A percentile compares a stretch with the other conserved stretches of the same genome.
phyloP scores from a whole-genome alignment of 2,329 filamentous ascomycete genomes.

The Diaporthe nobilis region DNA sequence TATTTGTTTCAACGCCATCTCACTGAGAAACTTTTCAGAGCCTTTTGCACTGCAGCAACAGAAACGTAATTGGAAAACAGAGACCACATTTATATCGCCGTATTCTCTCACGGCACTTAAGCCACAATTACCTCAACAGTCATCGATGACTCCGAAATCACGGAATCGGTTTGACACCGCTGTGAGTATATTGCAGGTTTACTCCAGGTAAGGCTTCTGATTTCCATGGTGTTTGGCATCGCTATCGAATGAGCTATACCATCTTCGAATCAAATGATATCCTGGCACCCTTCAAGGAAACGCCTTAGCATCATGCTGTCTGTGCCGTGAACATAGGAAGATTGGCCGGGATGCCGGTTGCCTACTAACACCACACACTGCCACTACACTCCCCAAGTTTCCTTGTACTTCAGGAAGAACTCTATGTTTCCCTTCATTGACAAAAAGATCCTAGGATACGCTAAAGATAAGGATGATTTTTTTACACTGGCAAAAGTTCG shows the following conservation, averaged over 20 bases:
- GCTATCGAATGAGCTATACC: background rate
- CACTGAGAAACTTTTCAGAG: background rate
- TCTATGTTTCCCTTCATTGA: background rate
- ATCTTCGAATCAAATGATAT: background rate
- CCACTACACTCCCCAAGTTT: too few relatives aligned
- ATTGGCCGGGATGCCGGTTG: background rate
- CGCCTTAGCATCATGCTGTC: background rate
- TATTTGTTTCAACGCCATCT: background rate
- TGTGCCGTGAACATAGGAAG: background rate
- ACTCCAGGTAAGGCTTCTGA: background rate
- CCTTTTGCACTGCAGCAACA: background rate
- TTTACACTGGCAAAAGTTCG: background rate
- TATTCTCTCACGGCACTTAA: background rate
- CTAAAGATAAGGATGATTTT: background rate
- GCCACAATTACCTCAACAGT: background rate
- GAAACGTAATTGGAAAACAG: background rate
- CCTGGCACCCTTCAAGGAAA: background rate
- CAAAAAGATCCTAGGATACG: fast-evolving
- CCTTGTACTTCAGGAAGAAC: background rate
- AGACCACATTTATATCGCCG: background rate
- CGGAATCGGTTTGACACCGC: background rate
- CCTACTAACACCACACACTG: background rate
- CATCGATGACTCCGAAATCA: background rate
- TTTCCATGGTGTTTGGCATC: background rate
- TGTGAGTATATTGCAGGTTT: background rate